Conservation (phyloP, 495 filamentous ascomycete genomes). For the Choiromyces venosus region DNA sequence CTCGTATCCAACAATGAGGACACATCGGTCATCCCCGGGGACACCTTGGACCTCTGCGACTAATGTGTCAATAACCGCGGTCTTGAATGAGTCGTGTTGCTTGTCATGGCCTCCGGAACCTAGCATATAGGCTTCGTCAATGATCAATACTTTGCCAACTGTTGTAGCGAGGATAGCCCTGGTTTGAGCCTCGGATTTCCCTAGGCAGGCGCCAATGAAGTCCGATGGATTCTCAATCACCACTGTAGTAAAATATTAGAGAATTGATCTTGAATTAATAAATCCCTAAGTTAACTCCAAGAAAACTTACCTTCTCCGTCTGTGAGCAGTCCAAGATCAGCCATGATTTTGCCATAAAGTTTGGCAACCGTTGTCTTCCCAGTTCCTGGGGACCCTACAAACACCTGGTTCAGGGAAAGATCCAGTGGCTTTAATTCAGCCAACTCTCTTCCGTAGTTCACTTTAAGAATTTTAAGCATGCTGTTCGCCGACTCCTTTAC, state of each 20-base stretch:
- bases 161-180: slow-evolving; percentile 64
- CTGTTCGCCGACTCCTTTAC: slow-evolving; percentile 55
- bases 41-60: slow-evolving; percentile 74
- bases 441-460: slow-evolving; percentile 54
- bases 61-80: slow-evolving; percentile 69
- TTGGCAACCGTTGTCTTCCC: slow-evolving; percentile 75
- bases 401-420: slow-evolving; percentile 63
- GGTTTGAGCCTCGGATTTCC: slow-evolving; percentile 63
- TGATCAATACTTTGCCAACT: slow-evolving; percentile 67
- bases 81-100: slow-evolving; percentile 54
- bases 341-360: slow-evolving; percentile 62
- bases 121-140: slow-evolving; percentile 68
- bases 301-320: slow-evolving; percentile 56
- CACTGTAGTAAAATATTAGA: slow-evolving; percentile 43
- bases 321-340: slow-evolving; percentile 55
- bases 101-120: slow-evolving; percentile 7
- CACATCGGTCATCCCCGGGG: slow-evolving; percentile 71
- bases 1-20: slow-evolving; percentile 71
- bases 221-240: slow-evolving; percentile 67
- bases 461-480: slow-evolving; percentile 50
- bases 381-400: slow-evolving; percentile 65
- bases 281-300: slow-evolving; percentile 20
- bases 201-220: slow-evolving; percentile 60
- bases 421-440: slow-evolving; percentile 48
- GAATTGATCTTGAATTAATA: neutral